Conservation (phyloP, 2,329 filamentous ascomycete genomes). For the Botrytis byssoidea region DNA sequence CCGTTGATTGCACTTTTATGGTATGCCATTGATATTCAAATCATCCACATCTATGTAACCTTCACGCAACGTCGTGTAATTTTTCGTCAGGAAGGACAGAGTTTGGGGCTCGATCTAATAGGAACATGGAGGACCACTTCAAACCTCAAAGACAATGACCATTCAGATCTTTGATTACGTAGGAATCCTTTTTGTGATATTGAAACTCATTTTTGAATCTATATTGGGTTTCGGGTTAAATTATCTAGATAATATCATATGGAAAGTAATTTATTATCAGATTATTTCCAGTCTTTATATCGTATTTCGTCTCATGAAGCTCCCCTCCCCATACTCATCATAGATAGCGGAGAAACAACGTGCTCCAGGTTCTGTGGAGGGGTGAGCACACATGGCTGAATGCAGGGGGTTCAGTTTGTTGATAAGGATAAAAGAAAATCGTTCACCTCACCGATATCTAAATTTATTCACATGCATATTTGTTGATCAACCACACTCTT, state of each 20-base stretch:
- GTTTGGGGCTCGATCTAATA: neutral
- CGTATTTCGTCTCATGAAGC: neutral
- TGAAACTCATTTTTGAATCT: neutral
- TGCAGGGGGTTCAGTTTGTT: neutral
- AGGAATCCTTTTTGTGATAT: neutral
- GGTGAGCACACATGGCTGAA: neutral
- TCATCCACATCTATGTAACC: neutral
- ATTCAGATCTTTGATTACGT: neutral
- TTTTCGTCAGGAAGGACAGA: neutral
- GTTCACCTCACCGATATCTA: neutral
- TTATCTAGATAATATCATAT: neutral
- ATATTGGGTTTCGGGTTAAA: neutral
- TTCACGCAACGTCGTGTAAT: neutral
- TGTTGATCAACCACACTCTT: constrained; percentile 5
- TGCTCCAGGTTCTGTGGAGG: neutral
- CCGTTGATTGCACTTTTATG: neutral
- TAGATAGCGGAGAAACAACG: too few relatives aligned
- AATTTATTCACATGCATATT: neutral
- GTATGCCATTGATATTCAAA: neutral
- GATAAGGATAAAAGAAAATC: neutral
- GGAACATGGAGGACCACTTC: neutral
- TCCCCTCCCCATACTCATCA: neutral
- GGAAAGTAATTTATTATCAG: neutral
- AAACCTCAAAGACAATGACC: neutral
- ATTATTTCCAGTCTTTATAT: neutral